phyloP scores from a whole-genome alignment of 352 stramenopile species.

The Pythium rishiriense region DNA sequence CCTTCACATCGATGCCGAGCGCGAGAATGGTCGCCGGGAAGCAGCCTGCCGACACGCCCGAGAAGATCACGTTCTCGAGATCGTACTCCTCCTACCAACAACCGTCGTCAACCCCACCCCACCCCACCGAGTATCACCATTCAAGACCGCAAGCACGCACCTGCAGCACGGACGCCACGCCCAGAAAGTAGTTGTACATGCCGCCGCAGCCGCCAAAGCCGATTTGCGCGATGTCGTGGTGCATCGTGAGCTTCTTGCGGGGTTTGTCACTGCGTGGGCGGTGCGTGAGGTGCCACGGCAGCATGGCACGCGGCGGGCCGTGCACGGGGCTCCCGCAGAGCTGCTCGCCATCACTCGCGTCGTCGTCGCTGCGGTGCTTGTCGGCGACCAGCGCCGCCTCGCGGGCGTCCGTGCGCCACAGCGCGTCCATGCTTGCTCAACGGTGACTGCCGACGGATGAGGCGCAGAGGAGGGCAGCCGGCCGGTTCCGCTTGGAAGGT shows the following conservation, averaged over 20 bases:
- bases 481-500: background rate
- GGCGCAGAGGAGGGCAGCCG: background rate
- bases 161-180: slow-evolving; percentile 72
- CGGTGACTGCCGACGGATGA: background rate
- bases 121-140: background rate
- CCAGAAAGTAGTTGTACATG: slow-evolving; percentile 89
- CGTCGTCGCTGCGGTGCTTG: slow-evolving; percentile 16
- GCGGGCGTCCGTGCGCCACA: slow-evolving; percentile 37
- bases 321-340: slow-evolving; percentile 15
- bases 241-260: slow-evolving; percentile 54
- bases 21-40: slow-evolving; percentile 71
- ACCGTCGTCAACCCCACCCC: background rate
- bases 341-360: background rate
- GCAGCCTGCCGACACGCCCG: slow-evolving; percentile 70
- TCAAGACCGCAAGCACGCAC: slow-evolving; percentile 12
- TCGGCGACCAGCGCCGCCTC: slow-evolving; percentile 26
- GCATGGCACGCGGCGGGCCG: slow-evolving; percentile 16
- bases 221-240: slow-evolving; percentile 66
- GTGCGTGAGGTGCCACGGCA: slow-evolving; percentile 39
- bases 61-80: slow-evolving; percentile 71
- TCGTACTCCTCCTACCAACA: slow-evolving; percentile 64
- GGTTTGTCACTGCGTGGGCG: slow-evolving; percentile 25
- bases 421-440: slow-evolving; percentile 30
- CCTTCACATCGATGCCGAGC: slow-evolving; percentile 66
- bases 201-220: slow-evolving; percentile 79